Evolutionary conservation across 257 asterid genomes (phyloP).

Genomic region (Scutellaria barbata): DNA sequence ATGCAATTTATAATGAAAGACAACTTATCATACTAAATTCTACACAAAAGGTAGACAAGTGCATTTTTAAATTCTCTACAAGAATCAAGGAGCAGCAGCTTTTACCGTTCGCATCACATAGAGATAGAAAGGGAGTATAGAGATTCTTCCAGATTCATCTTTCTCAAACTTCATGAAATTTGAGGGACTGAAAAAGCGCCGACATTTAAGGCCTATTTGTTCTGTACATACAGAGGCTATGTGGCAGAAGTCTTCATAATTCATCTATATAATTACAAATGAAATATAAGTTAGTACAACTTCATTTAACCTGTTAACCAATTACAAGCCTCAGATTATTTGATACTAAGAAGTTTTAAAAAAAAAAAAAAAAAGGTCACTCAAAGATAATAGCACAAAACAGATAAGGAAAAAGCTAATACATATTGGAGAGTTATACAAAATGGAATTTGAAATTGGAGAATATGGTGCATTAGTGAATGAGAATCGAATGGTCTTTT

Average conservation of each 20-base stretch:
- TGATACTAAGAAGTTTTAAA: constrained; percentile 11
- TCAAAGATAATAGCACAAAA: constrained; percentile 10
- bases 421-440: constrained; percentile 27
- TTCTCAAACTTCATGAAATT: constrained; percentile 99
- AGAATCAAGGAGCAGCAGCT: constrained; percentile 26
- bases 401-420: background rate
- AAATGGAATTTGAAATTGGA: constrained; percentile 13
- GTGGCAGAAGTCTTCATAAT: constrained; percentile 99
- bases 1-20: background rate
- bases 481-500: background rate
- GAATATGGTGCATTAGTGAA: constrained; percentile 3
- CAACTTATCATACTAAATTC: background rate
- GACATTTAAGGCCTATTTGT: constrained; percentile 96
- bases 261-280: constrained; percentile 68
- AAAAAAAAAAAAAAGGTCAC: constrained; percentile 26
- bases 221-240: constrained; percentile 97
- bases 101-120: constrained; percentile 98
- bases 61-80: constrained; percentile 1
- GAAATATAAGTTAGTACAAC: constrained; percentile 40
- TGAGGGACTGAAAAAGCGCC: constrained; percentile 97
- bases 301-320: constrained; percentile 26
- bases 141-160: constrained; percentile 96
- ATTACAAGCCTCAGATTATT: constrained; percentile 23
- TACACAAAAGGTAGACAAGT: constrained; percentile 17
- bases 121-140: constrained; percentile 96